Evolutionary conservation across 257 asterid species (phyloP).

Genomic region (Lavandula angustifolia): DNA sequence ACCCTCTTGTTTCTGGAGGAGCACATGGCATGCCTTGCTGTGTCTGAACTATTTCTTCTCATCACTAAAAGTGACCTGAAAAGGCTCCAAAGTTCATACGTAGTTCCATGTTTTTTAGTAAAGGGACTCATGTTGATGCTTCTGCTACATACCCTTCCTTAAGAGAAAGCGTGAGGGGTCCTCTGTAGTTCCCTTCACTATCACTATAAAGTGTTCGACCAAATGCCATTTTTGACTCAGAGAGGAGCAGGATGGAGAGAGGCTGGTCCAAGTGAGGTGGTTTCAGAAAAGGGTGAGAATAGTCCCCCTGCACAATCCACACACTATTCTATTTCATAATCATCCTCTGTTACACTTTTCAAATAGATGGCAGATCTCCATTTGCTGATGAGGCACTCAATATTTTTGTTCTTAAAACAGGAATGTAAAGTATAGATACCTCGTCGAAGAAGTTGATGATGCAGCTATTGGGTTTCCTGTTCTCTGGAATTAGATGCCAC

Average conservation of each 20-base stretch:
- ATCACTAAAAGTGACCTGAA: constrained; percentile 86
- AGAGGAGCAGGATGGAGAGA: constrained; percentile 76
- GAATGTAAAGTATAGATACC: constrained; percentile 40
- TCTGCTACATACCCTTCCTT: constrained; percentile 76
- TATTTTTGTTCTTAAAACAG: neutral
- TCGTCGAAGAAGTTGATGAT: constrained; percentile 91
- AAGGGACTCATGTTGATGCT: neutral
- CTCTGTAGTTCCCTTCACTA: constrained; percentile 82
- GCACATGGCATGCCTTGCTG: constrained; percentile 93
- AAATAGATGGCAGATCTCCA: no score
- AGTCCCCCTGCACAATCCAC: constrained; percentile 60
- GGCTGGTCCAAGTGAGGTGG: constrained; percentile 99
- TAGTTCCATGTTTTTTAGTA: no score
- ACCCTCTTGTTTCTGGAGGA: constrained; percentile 79
- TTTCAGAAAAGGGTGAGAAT: constrained; percentile 91
- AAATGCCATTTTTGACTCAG: constrained; percentile 88
- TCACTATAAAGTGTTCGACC: constrained; percentile 73
- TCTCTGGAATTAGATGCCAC: constrained; percentile 87
- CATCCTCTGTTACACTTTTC: no score
- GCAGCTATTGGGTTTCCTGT: constrained; percentile 85
- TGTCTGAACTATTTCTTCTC: constrained; percentile 94
- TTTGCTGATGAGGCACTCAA: no score
- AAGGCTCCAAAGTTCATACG: neutral
- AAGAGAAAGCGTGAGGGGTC: constrained; percentile 77
- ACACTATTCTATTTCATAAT: no score